Evolutionary conservation across 371 early-diverging fungal genomes (phyloP).

Genomic region (Gilbertella persicaria): DNA sequence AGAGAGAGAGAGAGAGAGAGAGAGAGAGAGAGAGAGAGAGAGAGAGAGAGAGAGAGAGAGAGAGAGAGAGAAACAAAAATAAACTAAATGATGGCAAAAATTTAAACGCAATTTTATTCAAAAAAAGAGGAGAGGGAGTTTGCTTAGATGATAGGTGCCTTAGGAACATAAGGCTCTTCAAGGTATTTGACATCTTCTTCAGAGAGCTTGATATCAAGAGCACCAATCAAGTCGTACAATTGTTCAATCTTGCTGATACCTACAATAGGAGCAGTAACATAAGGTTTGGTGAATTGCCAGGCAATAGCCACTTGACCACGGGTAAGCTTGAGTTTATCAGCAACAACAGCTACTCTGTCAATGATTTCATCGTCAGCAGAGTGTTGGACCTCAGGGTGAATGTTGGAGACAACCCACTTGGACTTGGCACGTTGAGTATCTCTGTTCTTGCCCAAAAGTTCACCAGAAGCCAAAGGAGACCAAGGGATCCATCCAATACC

Average conservation of each 20-base stretch:
- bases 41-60: no score
- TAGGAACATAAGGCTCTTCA: slow-evolving; percentile 31
- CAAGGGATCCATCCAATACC: slow-evolving; percentile 52
- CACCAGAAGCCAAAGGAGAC: slow-evolving; percentile 55
- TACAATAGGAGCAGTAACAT: slow-evolving; percentile 43
- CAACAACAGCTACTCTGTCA: slow-evolving; percentile 43
- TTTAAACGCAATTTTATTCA: no score
- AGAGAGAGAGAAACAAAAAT: no score
- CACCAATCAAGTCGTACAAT: slow-evolving; percentile 32
- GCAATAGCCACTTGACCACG: slow-evolving; percentile 47
- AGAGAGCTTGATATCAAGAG: slow-evolving; percentile 33
- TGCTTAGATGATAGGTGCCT: no score
- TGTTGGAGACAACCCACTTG: background rate
- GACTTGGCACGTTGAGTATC: slow-evolving; percentile 12
- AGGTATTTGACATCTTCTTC: slow-evolving; percentile 39
- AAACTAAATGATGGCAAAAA: no score
- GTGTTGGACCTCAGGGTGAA: no score
- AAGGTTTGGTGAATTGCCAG: slow-evolving; percentile 43
- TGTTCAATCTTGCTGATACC: slow-evolving; percentile 35
- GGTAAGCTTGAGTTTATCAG: slow-evolving; percentile 34
- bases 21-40: no score
- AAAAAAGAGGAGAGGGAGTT: no score
- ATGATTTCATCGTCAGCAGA: slow-evolving; percentile 28
- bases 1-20: no score
- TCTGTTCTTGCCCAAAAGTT: slow-evolving; percentile 32